Evolutionary conservation across 2,329 filamentous ascomycete species (phyloP).

Genomic region (Ceratocystis destructans): DNA sequence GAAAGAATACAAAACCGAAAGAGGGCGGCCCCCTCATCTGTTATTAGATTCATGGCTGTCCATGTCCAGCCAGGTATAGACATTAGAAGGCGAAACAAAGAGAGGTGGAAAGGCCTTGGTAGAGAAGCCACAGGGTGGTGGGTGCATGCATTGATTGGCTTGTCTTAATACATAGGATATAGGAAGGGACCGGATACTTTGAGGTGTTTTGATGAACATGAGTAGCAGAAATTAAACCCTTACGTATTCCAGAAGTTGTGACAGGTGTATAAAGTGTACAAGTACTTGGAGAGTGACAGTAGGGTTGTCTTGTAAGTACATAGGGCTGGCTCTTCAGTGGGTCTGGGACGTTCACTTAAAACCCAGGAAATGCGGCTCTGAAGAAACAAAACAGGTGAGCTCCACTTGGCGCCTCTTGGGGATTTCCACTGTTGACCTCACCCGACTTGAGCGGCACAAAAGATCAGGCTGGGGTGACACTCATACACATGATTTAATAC

Average conservation of each 20-base stretch:
- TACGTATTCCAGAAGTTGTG: too few species aligned
- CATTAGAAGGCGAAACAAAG: background rate
- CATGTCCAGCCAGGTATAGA: too few species aligned
- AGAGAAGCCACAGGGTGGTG: background rate
- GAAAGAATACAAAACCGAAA: background rate
- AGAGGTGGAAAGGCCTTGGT: background rate
- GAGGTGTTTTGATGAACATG: too few species aligned
- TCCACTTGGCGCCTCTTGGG: conserved; percentile 9
- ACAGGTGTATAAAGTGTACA: too few species aligned
- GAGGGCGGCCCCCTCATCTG: background rate
- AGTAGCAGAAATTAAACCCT: too few species aligned
- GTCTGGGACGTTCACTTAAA: background rate
- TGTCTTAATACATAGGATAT: background rate
- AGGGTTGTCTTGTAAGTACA: too few species aligned
- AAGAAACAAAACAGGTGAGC: background rate
- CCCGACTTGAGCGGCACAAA: background rate
- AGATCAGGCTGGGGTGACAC: background rate
- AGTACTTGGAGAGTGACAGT: background rate
- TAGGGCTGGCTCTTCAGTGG: too few species aligned
- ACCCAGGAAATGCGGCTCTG: conserved; percentile 1
- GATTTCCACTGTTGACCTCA: conserved; percentile 13
- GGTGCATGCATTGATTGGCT: background rate
- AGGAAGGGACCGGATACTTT: background rate
- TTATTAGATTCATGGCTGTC: too few species aligned
- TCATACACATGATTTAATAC: too few species aligned